These are phyloP conservation scores for Lichtheimia corymbifera DNA, from an alignment of 371 early-diverging fungal genomes.

Conservation along the genomic window DNA sequence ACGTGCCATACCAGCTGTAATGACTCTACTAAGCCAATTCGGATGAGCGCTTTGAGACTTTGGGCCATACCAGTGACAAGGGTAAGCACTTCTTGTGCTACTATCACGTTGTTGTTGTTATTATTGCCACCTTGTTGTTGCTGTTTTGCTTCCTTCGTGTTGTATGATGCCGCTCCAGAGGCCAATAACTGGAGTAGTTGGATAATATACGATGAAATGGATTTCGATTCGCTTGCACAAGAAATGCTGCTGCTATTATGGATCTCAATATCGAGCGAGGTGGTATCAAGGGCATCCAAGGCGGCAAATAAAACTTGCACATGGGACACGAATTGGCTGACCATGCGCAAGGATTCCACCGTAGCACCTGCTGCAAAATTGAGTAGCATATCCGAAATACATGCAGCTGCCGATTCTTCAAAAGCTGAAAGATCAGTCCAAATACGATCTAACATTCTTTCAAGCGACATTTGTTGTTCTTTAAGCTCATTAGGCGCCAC, in stretches of 20 bases:
- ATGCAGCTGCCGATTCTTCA: conserved; percentile 96
- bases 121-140: background rate
- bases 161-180: background rate
- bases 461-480: conserved; percentile 47
- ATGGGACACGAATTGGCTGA: conserved; percentile 86
- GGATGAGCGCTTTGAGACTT: conserved; percentile 57
- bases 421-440: conserved; percentile 91
- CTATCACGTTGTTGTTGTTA: conserved; percentile 13
- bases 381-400: conserved; percentile 94
- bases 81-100: conserved; percentile 85
- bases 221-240: too few species aligned
- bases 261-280: background rate
- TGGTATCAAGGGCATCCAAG: conserved; percentile 65
- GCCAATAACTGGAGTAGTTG: too few species aligned
- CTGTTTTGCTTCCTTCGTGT: conserved; percentile 2
- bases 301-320: conserved; percentile 88
- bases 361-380: conserved; percentile 84
- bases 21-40: conserved; percentile 84
- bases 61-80: conserved; percentile 78
- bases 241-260: too few species aligned
- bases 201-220: too few species aligned
- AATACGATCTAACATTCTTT: conserved; percentile 83
- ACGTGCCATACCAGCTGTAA: conserved; percentile 71
- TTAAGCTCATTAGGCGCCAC: conserved; percentile 28
- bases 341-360: conserved; percentile 84